Conservation (phyloP, 169 alveolate species). For the Condylostoma magnum region DNA sequence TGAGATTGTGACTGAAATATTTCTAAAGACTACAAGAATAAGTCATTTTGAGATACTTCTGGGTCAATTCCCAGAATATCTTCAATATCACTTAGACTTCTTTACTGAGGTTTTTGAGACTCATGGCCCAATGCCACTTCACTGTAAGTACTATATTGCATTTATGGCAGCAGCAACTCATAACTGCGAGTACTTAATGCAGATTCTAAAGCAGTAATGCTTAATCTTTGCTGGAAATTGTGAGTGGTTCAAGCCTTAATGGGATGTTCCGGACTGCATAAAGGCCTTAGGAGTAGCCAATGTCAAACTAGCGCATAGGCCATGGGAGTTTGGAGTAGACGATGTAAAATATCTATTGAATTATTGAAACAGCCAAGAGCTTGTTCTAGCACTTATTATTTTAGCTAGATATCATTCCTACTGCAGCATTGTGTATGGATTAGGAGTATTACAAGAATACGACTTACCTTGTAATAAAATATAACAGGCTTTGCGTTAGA, state of each 20-base stretch:
- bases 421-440: background rate
- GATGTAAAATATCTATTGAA: background rate
- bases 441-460: constrained; percentile 6
- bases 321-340: constrained; percentile 18
- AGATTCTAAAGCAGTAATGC: background rate
- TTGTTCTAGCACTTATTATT: background rate
- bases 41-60: background rate
- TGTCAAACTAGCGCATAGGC: constrained; percentile 28
- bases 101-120: background rate
- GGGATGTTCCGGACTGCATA: constrained; percentile 14
- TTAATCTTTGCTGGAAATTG: background rate
- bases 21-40: background rate
- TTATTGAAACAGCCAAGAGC: background rate
- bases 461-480: background rate
- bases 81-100: background rate
- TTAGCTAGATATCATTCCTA: constrained; percentile 2
- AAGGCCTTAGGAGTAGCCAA: constrained; percentile 3
- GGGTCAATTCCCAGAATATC: constrained; percentile 21
- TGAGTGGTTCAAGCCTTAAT: background rate
- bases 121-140: background rate
- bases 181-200: constrained; percentile 26
- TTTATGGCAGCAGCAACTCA: constrained; percentile 34
- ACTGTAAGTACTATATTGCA: constrained; percentile 18
- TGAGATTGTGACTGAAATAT: background rate
- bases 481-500: background rate